phyloP scores from a whole-genome alignment of 768 basidiomycete genomes.

The Filobasidium floriforme region DNA sequence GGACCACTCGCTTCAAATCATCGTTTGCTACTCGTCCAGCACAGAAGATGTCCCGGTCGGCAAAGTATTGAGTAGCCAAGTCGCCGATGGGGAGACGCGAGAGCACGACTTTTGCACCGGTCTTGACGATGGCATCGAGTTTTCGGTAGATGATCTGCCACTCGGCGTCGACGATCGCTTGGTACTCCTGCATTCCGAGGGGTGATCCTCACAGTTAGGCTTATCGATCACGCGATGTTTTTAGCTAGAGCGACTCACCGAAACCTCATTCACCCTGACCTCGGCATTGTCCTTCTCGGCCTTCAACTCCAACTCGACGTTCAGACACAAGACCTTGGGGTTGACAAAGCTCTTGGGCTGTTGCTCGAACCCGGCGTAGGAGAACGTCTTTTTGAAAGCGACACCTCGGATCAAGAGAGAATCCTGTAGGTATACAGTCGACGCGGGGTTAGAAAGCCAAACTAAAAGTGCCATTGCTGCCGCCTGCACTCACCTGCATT shows the following conservation, averaged over 20 bases:
- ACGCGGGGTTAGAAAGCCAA: background rate
- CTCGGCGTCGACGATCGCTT: slow-evolving; percentile 98
- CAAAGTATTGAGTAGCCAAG: slow-evolving; percentile 98
- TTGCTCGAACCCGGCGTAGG: slow-evolving; percentile 97
- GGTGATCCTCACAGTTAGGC: background rate
- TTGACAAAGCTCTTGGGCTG: slow-evolving; percentile 87
- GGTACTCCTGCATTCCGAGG: slow-evolving; percentile 61
- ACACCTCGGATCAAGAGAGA: slow-evolving; percentile 82
- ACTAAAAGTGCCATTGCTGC: background rate
- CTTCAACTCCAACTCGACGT: slow-evolving; percentile 96
- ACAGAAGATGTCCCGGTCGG: slow-evolving; percentile 97
- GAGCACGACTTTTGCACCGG: slow-evolving; percentile 92
- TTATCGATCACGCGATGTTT: background rate
- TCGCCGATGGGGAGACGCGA: slow-evolving; percentile 98
- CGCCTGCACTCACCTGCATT: slow-evolving; percentile 55
- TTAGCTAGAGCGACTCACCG: slow-evolving; percentile 43
- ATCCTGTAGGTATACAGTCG: slow-evolving; percentile 48
- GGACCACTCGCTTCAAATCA: slow-evolving; percentile 86
- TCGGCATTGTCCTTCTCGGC: slow-evolving; percentile 99
- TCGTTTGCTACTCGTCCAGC: slow-evolving; percentile 86
- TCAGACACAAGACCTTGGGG: slow-evolving; percentile 85
- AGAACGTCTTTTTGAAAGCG: slow-evolving; percentile 98
- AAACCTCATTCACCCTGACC: slow-evolving; percentile 89
- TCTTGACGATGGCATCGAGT: slow-evolving; percentile 87
- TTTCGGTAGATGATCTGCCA: slow-evolving; percentile 99